Evolutionary conservation across 1,284 basidiomycete genomes (phyloP), one percentile per base, ranked within the genome.

Genomic region (Golubevia pallescens): DNA sequence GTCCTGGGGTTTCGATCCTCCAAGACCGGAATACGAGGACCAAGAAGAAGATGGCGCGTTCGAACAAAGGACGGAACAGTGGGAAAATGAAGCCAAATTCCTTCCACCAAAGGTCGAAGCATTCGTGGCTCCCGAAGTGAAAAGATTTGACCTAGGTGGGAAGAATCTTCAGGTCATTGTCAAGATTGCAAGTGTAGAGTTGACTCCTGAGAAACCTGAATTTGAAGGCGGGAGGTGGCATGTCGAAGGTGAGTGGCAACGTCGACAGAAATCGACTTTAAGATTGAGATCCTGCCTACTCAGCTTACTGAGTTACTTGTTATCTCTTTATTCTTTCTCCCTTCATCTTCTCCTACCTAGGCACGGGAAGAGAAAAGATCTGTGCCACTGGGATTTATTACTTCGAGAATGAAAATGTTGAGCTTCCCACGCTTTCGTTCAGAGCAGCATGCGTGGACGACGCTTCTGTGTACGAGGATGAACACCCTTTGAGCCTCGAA

Each of bases 181-280:
- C 62, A 89, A 90, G 75, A 79, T 89, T 2, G 87, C 88, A 0
- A 88, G 61, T 28, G 62, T 55, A 34, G 42, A 60, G 20, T 70
- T 89, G 28, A 88, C 88, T 0, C 88, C 89, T 0, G 88, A 88
- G 51, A 84, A 84, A 38, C 87, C 87, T 1, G 60, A 24, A 10
- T 88, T 87, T 74, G 59, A 19, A 64, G 88, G 87, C 1, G 86
- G 87, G 2, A 74, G 78, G 6, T 90, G 89, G 89, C 89, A 88
- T 61, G 89, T 90, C 21, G 88, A 89, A 76, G 60, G 60, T 14
- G 34, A 38, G 34, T 38, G 10, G 57, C n/a, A n/a, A n/a, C n/a
- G 51, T 4, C 59, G 59, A 53, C 21, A 60, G 59, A 53, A 10
- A 4, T 13, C 5, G 21, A 16, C 4, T 48, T 10, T 10, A 58